Percentiles rank a stretch among this genome's conserved stretches.
These are phyloP conservation scores for Orbilia ellipsospora DNA, from an alignment of 2,329 filamentous ascomycete species.

Conservation along the genomic window DNA sequence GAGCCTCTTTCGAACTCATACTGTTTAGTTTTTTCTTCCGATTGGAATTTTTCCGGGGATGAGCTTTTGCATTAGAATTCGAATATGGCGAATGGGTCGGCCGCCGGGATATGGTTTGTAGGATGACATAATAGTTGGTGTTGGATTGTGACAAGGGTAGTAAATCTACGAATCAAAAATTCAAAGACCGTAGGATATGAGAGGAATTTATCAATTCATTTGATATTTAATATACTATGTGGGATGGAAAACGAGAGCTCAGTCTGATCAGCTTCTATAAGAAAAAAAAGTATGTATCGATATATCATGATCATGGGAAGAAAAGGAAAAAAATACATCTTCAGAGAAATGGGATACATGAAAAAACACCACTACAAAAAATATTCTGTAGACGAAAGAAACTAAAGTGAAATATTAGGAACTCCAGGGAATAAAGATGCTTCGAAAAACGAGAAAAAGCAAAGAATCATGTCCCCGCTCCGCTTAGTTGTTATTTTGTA, in stretches of 20 bases:
- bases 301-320: too few relatives aligned
- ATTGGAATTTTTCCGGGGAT: background rate
- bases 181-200: too few relatives aligned
- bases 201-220: too few relatives aligned
- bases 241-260: background rate
- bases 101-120: background rate
- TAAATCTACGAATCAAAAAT: too few relatives aligned
- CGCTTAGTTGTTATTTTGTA: background rate
- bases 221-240: too few relatives aligned
- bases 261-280: conserved; percentile 6
- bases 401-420: too few relatives aligned
- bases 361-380: too few relatives aligned
- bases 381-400: too few relatives aligned
- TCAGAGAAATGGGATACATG: too few relatives aligned
- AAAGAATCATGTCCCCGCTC: background rate
- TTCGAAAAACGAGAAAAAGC: too few relatives aligned
- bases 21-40: background rate
- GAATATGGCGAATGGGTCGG: background rate
- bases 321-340: too few relatives aligned
- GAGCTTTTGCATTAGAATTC: background rate
- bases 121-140: conserved; percentile 2
- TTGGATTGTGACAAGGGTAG: background rate
- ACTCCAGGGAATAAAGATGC: too few relatives aligned
- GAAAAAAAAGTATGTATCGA: conserved; percentile 1
- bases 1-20: conserved; percentile 37